Evolutionary conservation across 768 basidiomycete species (phyloP).

Genomic region (Leccinellum albellum): DNA sequence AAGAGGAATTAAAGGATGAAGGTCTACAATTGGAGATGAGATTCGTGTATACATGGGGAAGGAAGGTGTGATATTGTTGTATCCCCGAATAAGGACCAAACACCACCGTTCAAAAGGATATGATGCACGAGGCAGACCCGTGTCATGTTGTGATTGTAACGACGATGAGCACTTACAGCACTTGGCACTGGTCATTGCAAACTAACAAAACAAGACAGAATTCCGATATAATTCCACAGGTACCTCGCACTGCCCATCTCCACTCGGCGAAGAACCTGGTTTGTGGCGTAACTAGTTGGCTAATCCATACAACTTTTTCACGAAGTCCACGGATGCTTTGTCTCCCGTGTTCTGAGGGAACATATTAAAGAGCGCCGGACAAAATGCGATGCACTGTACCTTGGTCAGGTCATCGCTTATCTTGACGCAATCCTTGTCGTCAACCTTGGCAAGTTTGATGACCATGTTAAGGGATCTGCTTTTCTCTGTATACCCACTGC

Average conservation of each 20-base stretch:
- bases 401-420: conserved; percentile 91
- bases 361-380: background rate
- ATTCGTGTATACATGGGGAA: conserved; percentile 3
- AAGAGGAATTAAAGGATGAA: background rate
- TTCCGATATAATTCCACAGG: background rate
- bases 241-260: background rate
- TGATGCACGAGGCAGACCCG: background rate
- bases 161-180: background rate
- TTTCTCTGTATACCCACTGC: conserved; percentile 46
- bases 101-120: background rate
- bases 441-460: conserved; percentile 80
- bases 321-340: conserved; percentile 49
- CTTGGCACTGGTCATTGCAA: background rate
- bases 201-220: background rate
- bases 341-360: conserved; percentile 68
- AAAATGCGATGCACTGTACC: conserved; percentile 32
- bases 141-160: background rate
- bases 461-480: conserved; percentile 92
- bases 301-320: conserved; percentile 40
- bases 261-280: too few species aligned
- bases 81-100: background rate
- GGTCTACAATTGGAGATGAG: background rate
- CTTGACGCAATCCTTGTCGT: conserved; percentile 79
- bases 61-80: background rate
- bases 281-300: background rate